phyloP scores from a whole-genome alignment of 306 rosid species.

The Alnus rubra region DNA sequence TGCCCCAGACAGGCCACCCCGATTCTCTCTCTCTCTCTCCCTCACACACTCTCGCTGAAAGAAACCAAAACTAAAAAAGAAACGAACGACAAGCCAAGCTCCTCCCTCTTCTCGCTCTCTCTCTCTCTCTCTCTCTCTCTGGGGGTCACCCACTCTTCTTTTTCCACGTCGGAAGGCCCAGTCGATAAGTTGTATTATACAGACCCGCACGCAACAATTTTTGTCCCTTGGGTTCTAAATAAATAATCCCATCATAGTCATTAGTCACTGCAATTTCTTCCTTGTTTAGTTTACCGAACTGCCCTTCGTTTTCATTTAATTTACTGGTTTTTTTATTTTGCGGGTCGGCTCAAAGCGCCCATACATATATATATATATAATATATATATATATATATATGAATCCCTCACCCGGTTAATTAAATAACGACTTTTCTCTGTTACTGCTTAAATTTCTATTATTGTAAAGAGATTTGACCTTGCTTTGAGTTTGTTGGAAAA shows the following conservation, averaged over 20 bases:
- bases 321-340: background rate
- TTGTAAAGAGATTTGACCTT: no score
- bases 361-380: no score
- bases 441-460: no score
- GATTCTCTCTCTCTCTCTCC: slow-evolving; percentile 11
- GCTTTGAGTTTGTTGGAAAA: no score
- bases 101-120: background rate
- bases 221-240: background rate
- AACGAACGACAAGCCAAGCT: background rate
- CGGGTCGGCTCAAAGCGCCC: background rate
- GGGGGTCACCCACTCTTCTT: slow-evolving; percentile 13
- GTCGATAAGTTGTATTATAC: slow-evolving; percentile 25
- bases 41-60: background rate
- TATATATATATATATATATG: no score
- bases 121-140: slow-evolving; percentile 20
- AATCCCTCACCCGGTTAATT: no score
- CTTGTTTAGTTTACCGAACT: background rate
- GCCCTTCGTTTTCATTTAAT: slow-evolving; percentile 6
- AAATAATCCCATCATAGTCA: background rate
- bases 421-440: no score
- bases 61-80: background rate
- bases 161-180: slow-evolving; percentile 40
- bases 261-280: background rate
- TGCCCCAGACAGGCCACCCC: slow-evolving; percentile 39
- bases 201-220: slow-evolving; percentile 36